A percentile compares a stretch with the other conserved stretches of the same genome.
Conservation (phyloP, 805 yeast species). For the Vanderwaltozyma tropicalis region DNA sequence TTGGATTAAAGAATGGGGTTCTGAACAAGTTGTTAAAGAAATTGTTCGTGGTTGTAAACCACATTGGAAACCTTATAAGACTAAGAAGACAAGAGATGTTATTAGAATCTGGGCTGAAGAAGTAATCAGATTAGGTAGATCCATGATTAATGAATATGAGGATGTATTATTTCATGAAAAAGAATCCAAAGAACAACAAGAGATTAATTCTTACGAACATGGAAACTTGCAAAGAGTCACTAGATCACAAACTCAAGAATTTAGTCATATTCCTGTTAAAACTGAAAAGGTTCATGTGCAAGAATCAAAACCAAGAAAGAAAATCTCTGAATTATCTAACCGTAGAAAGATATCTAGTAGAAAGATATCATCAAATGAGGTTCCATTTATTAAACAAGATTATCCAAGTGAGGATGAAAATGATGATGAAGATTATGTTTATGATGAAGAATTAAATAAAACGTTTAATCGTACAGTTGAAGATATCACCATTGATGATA, state of each 20-base stretch:
- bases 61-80: slow-evolving; percentile 49
- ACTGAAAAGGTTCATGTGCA: not conserved
- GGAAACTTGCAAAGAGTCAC: slow-evolving; percentile 13
- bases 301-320: slow-evolving; percentile 1
- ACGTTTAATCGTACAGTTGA: slow-evolving; percentile 31
- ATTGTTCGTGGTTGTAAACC: slow-evolving; percentile 58
- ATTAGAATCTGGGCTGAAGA: slow-evolving; percentile 55
- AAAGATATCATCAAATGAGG: slow-evolving; percentile 7
- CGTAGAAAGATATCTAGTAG: slow-evolving; percentile 7
- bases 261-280: slow-evolving; percentile 1
- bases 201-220: not conserved
- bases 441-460: slow-evolving; percentile 29
- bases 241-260: slow-evolving; percentile 12
- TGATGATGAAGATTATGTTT: slow-evolving; percentile 29
- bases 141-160: slow-evolving; percentile 44
- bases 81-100: slow-evolving; percentile 39
- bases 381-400: slow-evolving; percentile 23
- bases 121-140: slow-evolving; percentile 49
- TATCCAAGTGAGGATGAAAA: slow-evolving; percentile 26
- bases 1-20: slow-evolving; percentile 61
- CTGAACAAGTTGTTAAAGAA: slow-evolving; percentile 51
- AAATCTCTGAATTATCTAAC: slow-evolving; percentile 1
- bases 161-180: slow-evolving; percentile 15
- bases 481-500: slow-evolving; percentile 31
- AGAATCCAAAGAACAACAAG: not conserved